Conservation (phyloP, 1,139 yeast species). For the Suhomyces taliae region DNA sequence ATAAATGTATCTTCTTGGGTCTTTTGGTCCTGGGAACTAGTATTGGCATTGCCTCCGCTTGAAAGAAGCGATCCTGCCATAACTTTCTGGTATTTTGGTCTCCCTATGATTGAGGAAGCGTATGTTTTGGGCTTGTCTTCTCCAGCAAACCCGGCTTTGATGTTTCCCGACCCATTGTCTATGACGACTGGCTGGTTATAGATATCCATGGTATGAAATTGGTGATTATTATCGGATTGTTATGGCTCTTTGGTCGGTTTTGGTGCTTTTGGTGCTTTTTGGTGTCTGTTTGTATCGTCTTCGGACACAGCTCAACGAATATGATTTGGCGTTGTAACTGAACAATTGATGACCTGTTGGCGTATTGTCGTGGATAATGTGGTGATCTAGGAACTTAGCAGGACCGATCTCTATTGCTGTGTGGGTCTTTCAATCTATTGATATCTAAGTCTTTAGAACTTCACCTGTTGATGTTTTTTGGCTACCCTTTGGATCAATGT, state of each 20-base stretch:
- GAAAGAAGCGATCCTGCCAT: slow-evolving; percentile 78
- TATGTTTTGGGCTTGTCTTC: slow-evolving; percentile 73
- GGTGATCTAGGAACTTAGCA: too few species aligned
- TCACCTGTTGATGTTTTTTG: too few species aligned
- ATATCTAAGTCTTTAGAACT: too few species aligned
- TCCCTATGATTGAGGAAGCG: slow-evolving; percentile 60
- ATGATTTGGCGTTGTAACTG: too few species aligned
- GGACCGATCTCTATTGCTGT: too few species aligned
- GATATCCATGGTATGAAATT: slow-evolving; percentile 16
- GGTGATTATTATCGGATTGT: not conserved
- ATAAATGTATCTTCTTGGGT: slow-evolving; percentile 49
- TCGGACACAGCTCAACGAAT: too few species aligned
- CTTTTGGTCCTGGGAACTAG: slow-evolving; percentile 11
- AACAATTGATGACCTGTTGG: too few species aligned
- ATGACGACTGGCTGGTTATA: slow-evolving; percentile 87
- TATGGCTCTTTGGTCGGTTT: not conserved
- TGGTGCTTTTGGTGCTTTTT: too few species aligned
- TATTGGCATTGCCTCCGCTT: not conserved
- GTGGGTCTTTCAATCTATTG: too few species aligned
- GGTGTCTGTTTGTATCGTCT: too few species aligned
- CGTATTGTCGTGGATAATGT: too few species aligned
- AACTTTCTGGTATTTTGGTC: slow-evolving; percentile 78
- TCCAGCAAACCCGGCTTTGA: slow-evolving; percentile 93
- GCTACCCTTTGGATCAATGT: too few species aligned
- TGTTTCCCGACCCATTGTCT: slow-evolving; percentile 89